These are phyloP conservation scores for Arxiozyma heterogenica DNA, from an alignment of 1,139 yeast species.

Conservation along the genomic window DNA sequence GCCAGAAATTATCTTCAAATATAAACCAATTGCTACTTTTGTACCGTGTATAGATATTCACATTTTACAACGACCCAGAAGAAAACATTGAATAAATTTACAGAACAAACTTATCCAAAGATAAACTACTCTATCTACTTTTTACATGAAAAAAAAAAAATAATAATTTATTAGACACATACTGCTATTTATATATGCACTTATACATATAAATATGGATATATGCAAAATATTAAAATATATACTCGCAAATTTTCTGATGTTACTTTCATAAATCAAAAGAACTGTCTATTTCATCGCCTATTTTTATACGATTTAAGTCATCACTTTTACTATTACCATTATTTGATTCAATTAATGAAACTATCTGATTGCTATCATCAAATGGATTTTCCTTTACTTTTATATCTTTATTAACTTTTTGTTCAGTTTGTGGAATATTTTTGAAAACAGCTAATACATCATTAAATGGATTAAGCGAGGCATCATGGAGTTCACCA, in stretches of 20 bases:
- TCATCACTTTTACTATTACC: neutral
- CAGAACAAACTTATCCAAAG: neutral
- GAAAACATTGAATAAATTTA: constrained; percentile 7
- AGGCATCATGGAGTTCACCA: constrained; percentile 42
- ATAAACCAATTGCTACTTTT: constrained; percentile 18
- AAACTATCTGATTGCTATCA: neutral
- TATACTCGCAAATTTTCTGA: neutral
- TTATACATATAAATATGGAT: neutral
- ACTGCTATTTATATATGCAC: neutral
- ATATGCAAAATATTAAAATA: neutral
- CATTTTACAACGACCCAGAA: constrained; percentile 26
- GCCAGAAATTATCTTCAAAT: constrained; percentile 19
- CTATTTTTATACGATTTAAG: neutral
- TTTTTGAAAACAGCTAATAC: neutral
- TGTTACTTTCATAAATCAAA: neutral
- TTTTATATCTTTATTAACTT: neutral
- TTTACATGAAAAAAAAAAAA: too few species aligned
- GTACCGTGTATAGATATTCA: constrained; percentile 25
- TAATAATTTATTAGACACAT: too few species aligned
- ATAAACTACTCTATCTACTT: neutral
- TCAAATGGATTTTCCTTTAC: neutral
- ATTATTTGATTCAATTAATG: neutral
- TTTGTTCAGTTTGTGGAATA: neutral
- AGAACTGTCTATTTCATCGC: neutral
- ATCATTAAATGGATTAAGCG: constrained; percentile 27